Conservation (phyloP, 257 asterid species). For the Gentiana dahurica region DNA sequence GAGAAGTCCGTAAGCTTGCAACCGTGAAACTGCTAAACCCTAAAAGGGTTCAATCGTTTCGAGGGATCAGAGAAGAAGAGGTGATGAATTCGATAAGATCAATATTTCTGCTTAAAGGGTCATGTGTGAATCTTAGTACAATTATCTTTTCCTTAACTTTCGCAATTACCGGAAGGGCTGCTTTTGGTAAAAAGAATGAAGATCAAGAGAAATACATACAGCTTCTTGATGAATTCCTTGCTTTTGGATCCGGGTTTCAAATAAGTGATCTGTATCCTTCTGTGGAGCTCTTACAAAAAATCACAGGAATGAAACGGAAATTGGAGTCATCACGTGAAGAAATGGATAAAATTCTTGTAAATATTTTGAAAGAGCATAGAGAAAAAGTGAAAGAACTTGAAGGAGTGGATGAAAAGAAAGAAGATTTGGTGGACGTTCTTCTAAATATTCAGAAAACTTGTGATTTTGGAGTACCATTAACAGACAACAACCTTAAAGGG, state of each 20-base stretch:
- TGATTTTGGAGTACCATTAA: background rate
- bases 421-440: no score
- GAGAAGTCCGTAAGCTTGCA: background rate
- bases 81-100: background rate
- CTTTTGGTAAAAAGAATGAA: background rate
- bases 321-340: background rate
- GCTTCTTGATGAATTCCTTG: background rate
- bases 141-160: background rate
- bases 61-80: background rate
- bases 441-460: background rate
- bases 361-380: background rate
- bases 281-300: background rate
- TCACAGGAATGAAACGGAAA: background rate
- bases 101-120: background rate
- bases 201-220: background rate
- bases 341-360: background rate
- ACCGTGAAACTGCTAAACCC: background rate
- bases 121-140: background rate
- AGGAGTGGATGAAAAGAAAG: no score
- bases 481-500: background rate
- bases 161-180: background rate
- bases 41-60: background rate
- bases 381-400: no score
- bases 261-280: conserved; percentile 3
- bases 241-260: background rate